phyloP scores from a whole-genome alignment of 2,329 filamentous ascomycete genomes.

The Epichloe typhina region DNA sequence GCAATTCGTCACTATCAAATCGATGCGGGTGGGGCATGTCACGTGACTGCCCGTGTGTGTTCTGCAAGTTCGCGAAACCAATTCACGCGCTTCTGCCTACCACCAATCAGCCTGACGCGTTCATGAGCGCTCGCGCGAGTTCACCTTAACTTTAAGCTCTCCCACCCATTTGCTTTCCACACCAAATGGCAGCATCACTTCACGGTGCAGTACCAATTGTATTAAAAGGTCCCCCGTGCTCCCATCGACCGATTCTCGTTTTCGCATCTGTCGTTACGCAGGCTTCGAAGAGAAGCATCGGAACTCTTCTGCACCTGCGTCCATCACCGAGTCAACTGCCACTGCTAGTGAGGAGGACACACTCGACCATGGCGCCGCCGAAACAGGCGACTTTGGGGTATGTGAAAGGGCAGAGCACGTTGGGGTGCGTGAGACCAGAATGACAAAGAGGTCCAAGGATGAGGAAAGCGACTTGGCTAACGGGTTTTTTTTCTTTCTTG shows the following conservation, averaged over 20 bases:
- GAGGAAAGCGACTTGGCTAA: too few species aligned
- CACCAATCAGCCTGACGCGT: slow-evolving; percentile 16
- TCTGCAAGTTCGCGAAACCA: slow-evolving; percentile 10
- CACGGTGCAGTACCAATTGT: not conserved
- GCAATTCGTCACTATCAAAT: not conserved
- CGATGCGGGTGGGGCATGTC: not conserved
- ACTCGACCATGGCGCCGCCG: slow-evolving; percentile 31
- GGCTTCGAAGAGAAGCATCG: slow-evolving; percentile 6
- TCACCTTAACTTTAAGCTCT: slow-evolving; percentile 2
- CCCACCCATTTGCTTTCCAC: not conserved
- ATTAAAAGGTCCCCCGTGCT: not conserved
- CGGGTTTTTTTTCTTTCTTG: not conserved
- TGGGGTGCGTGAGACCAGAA: slow-evolving; percentile 42
- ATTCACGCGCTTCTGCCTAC: slow-evolving; percentile 29
- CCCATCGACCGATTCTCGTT: too few species aligned
- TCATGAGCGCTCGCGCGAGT: slow-evolving; percentile 13
- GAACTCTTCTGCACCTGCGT: slow-evolving; percentile 1
- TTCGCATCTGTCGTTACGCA: not conserved
- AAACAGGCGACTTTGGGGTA: slow-evolving; percentile 86
- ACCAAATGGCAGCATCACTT: not conserved
- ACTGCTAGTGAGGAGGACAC: not conserved
- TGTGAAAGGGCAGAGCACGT: slow-evolving; percentile 62
- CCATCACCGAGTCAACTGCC: slow-evolving; percentile 3
- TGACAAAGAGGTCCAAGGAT: too few species aligned
- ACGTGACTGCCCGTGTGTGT: slow-evolving; percentile 7